Evolutionary conservation across 169 alveolate genomes (phyloP).

Genomic region (Besnoitia besnoiti): DNA sequence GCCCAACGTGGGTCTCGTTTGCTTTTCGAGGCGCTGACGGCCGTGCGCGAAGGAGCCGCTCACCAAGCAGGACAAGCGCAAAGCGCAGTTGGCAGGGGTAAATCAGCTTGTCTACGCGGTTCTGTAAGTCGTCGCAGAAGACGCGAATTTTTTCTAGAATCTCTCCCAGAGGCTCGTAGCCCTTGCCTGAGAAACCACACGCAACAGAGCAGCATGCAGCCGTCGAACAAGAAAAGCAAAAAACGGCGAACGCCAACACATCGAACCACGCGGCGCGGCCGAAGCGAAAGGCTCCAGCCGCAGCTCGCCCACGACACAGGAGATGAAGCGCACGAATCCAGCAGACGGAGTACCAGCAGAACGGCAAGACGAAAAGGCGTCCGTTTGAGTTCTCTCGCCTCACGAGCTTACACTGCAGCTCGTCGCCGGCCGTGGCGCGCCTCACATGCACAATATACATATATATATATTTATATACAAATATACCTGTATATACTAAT

Average conservation of each 20-base stretch:
- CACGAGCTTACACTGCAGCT: too few relatives aligned
- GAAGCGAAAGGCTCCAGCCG: too few relatives aligned
- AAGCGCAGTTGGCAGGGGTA: slow-evolving; percentile 42
- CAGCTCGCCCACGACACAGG: background rate
- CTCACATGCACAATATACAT: background rate
- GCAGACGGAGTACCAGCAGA: background rate
- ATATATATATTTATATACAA: background rate
- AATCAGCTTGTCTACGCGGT: background rate
- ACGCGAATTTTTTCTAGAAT: slow-evolving; percentile 1
- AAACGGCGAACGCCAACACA: background rate
- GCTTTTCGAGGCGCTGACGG: too few relatives aligned
- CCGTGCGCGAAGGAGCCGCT: background rate
- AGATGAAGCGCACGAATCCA: background rate
- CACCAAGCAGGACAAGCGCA: slow-evolving; percentile 31
- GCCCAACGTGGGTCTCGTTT: too few relatives aligned
- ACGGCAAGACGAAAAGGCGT: too few relatives aligned
- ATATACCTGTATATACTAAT: background rate
- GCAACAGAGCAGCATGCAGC: background rate
- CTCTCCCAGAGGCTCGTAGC: background rate
- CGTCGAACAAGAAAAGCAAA: background rate
- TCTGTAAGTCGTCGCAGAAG: background rate
- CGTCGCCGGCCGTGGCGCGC: too few relatives aligned
- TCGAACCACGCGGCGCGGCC: too few relatives aligned
- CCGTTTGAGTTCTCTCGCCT: too few relatives aligned
- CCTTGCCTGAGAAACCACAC: background rate